These are phyloP conservation scores for Fraxinus baroniana DNA, from an alignment of 305 asterid species.

Conservation along the genomic window DNA sequence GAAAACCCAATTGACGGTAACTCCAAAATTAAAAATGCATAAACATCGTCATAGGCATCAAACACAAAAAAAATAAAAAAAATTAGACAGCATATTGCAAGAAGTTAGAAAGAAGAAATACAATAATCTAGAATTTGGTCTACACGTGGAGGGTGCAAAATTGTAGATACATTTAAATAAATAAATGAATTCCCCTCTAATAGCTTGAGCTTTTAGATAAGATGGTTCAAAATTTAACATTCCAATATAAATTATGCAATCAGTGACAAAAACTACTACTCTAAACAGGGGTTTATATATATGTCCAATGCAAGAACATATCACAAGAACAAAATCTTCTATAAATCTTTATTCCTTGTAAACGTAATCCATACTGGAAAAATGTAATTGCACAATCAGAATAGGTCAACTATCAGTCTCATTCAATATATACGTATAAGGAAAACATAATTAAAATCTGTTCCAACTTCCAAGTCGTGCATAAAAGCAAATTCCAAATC, in stretches of 20 bases:
- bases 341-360: not conserved
- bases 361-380: not conserved
- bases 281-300: not conserved
- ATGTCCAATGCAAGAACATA: not conserved
- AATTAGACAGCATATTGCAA: not conserved
- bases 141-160: not conserved
- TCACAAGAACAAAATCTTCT: not conserved
- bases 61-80: not conserved
- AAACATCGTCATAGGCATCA: not conserved
- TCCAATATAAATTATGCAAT: not conserved
- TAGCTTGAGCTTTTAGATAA: not conserved
- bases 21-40: not conserved
- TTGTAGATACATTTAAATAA: not conserved
- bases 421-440: constrained; percentile 3
- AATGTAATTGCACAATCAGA: not conserved
- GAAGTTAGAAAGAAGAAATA: not conserved
- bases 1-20: not conserved
- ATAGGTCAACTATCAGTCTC: constrained; percentile 2
- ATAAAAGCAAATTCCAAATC: not conserved
- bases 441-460: not conserved
- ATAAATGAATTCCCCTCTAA: not conserved
- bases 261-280: not conserved
- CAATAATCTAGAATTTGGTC: not conserved
- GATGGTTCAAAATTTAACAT: not conserved
- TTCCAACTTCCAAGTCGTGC: not conserved